These are phyloP conservation scores for Hypomontagnella monticulosa DNA, from an alignment of 495 filamentous ascomycete genomes.

Conservation along the genomic window DNA sequence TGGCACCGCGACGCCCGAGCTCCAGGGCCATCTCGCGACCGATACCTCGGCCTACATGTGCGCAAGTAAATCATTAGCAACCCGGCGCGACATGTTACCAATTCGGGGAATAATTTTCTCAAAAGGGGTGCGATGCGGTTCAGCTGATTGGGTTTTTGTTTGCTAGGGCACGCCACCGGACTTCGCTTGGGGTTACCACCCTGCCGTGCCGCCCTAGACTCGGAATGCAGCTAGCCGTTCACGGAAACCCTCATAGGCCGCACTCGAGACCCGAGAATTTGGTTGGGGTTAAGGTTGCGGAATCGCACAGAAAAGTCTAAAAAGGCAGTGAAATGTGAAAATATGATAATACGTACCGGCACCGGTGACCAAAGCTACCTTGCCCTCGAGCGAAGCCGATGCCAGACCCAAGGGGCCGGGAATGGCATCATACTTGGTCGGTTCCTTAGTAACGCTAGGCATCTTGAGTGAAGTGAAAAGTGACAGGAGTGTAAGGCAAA, in stretches of 20 bases:
- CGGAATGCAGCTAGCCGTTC: conserved; percentile 16
- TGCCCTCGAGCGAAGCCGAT: conserved; percentile 60
- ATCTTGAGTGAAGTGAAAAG: conserved; percentile 42
- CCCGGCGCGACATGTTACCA: neutral
- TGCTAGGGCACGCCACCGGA: conserved; percentile 14
- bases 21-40: conserved; percentile 80
- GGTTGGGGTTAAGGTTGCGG: neutral
- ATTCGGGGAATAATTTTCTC: conserved; percentile 13
- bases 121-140: conserved; percentile 3
- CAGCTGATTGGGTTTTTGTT: neutral
- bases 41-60: conserved; percentile 70
- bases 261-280: neutral
- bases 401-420: conserved; percentile 60
- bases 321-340: neutral
- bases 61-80: conserved; percentile 28
- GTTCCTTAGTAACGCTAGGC: conserved; percentile 47
- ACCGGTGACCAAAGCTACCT: conserved; percentile 53
- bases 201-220: conserved; percentile 2
- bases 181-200: conserved; percentile 29
- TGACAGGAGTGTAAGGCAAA: neutral
- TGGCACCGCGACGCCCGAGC: conserved; percentile 75
- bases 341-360: conserved; percentile 50
- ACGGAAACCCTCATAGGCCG: neutral
- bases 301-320: conserved; percentile 44
- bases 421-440: conserved; percentile 55